Base-by-base conservation (phyloP, 305 asterid genomes). In the Galium porrigens region DNA sequence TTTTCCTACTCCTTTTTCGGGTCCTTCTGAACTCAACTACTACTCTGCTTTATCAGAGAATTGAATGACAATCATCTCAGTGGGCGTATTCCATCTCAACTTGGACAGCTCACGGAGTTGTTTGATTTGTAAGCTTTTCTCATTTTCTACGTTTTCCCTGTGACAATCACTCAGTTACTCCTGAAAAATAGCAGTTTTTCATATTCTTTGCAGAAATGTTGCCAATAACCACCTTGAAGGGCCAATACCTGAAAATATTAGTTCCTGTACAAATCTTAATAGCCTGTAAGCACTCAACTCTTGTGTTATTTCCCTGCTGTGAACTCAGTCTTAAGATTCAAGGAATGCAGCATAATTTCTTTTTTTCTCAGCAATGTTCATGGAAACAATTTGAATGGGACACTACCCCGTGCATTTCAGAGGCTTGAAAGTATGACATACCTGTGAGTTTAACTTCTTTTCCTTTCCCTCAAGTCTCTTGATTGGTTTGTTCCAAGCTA, bases 341-440 rank as follows among this genome's bases (percentile, higher is more conserved):
- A 15, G 29, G 2, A 34, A 10, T 10, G 15, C 57, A 33, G 6
- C 36, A 69, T 10, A 63, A 48, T 6, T 55, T 51, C 22, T 42
- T 4, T 67, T 64, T 63, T 18, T 65, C 65, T 64, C 83, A 92
- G 97, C 57, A 92, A 92, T 42, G 92, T 82, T 75, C 83, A 83
- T 64, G 94, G 88, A 27, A 92, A 92, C 83, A 88, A 80, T 59
- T 74, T 92, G 78, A 86, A 78, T 30, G 97, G 99, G 70, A 84
- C 86, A 3, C 82, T 92, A 59, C 99, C 99, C 48, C 73, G 70
- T n/a, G 81, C 84, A 29, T 87, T 87, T 85, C 87, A 89, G 49
- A 86, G 74, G 79, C 83, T 92, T 10, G 95, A 89, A 76, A 92
- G 95, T 78, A 89, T 89, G 99, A 92, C 99, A 3, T 83, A 92